Evolutionary conservation across 2,329 filamentous ascomycete species (phyloP).

Genomic region (Pyricularia grisea): DNA sequence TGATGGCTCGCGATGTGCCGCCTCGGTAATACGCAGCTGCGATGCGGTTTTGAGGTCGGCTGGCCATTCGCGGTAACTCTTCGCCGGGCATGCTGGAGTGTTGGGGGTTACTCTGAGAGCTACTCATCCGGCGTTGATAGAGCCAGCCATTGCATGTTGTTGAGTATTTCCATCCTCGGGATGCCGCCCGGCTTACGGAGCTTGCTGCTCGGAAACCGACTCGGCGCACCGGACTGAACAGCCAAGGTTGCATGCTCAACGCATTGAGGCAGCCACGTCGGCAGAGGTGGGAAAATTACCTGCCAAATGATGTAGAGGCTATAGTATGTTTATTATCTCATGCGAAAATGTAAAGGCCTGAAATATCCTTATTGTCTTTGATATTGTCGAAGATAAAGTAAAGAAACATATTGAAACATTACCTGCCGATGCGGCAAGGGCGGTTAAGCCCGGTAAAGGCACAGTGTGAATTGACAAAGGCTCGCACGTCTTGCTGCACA

Average conservation of each 20-base stretch:
- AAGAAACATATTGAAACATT: background rate
- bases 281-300: background rate
- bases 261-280: background rate
- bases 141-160: background rate
- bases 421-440: background rate
- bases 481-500: background rate
- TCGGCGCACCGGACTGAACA: background rate
- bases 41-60: slow-evolving; percentile 8
- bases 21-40: slow-evolving; percentile 55
- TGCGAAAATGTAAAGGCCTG: background rate
- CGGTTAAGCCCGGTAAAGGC: background rate
- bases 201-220: background rate
- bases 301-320: too few species aligned
- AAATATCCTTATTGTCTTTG: background rate
- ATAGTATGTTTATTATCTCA: background rate
- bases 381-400: background rate
- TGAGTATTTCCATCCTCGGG: background rate
- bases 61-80: background rate
- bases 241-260: background rate
- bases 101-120: background rate
- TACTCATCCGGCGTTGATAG: background rate
- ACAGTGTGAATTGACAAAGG: background rate
- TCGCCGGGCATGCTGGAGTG: background rate
- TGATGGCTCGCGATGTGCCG: slow-evolving; percentile 59
- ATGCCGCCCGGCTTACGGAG: background rate